Evolutionary conservation across 2,329 filamentous ascomycete species (phyloP).

Genomic region (Colletotrichum tropicale): DNA sequence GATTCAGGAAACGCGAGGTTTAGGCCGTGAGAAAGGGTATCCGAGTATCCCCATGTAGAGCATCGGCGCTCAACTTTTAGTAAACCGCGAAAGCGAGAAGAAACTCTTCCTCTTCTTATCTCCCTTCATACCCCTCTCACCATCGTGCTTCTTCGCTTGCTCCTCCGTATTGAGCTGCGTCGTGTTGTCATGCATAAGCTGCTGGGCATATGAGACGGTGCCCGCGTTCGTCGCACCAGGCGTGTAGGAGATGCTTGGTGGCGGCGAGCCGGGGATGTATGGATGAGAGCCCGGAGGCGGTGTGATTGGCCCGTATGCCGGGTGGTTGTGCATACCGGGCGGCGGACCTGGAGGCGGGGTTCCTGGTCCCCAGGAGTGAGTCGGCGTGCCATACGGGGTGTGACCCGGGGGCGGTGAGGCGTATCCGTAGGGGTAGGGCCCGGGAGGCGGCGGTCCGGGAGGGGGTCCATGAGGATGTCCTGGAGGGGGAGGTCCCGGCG

Average conservation of each 20-base stretch:
- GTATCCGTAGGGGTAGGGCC: neutral
- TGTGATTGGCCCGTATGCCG: neutral
- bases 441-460: neutral
- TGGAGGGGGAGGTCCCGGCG: neutral
- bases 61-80: neutral
- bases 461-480: conserved; percentile 5
- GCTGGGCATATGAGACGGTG: conserved; percentile 52
- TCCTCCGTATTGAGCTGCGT: conserved; percentile 51
- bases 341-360: neutral
- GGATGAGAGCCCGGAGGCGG: neutral
- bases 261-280: neutral
- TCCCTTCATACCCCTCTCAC: neutral
- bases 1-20: too few relatives aligned
- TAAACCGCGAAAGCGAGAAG: neutral
- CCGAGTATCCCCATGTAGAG: too few relatives aligned
- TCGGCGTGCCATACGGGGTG: neutral
- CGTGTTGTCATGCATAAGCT: conserved; percentile 60
- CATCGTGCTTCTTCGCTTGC: conserved; percentile 26
- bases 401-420: neutral
- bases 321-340: neutral
- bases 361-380: neutral
- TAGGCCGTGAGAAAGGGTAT: too few relatives aligned
- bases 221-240: conserved; percentile 29
- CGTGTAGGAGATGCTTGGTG: neutral
- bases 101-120: conserved; percentile 5